These are phyloP conservation scores for Hymenoscyphus salicellus DNA, from an alignment of 2,329 filamentous ascomycete genomes.

Conservation along the genomic window DNA sequence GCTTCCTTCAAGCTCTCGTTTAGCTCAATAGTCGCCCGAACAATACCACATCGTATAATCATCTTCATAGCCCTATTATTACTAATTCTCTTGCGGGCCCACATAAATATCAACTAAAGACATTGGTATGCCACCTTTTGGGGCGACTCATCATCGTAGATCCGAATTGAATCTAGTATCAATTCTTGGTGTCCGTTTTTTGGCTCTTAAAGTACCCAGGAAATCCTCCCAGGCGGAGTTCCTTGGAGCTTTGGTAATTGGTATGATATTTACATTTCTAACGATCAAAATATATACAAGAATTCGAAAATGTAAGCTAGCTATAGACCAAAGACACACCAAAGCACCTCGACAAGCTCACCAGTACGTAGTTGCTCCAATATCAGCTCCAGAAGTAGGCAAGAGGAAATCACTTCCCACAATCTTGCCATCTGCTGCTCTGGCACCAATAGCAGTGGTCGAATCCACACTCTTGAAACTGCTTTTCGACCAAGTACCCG, in stretches of 20 bases:
- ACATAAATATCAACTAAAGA: too few relatives aligned
- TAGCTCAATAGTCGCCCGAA: too few relatives aligned
- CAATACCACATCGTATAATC: too few relatives aligned
- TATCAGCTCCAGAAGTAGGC: conserved; percentile 38
- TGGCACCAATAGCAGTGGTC: conserved; percentile 38
- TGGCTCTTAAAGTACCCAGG: too few relatives aligned
- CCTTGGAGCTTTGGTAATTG: not conserved
- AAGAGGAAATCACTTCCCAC: conserved; percentile 43
- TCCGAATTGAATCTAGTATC: too few relatives aligned
- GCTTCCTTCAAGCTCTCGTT: too few relatives aligned
- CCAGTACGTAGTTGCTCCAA: conserved; percentile 41
- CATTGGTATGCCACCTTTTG: too few relatives aligned
- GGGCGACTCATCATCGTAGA: too few relatives aligned
- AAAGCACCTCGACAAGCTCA: conserved; percentile 2
- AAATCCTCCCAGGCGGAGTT: too few relatives aligned
- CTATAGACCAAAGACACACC: not conserved
- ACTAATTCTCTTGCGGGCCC: too few relatives aligned
- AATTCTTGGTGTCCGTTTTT: too few relatives aligned
- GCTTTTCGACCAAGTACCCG: conserved; percentile 39
- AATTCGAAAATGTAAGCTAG: not conserved
- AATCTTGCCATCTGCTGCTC: conserved; percentile 41
- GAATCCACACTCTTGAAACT: conserved; percentile 41
- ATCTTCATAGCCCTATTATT: too few relatives aligned
- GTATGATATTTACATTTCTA: not conserved
- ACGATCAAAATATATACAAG: not conserved